A percentile compares a stretch with the other conserved stretches of the same genome.
These are phyloP conservation scores for Suillus americanus DNA, from an alignment of 768 basidiomycete genomes.

Conservation along the genomic window DNA sequence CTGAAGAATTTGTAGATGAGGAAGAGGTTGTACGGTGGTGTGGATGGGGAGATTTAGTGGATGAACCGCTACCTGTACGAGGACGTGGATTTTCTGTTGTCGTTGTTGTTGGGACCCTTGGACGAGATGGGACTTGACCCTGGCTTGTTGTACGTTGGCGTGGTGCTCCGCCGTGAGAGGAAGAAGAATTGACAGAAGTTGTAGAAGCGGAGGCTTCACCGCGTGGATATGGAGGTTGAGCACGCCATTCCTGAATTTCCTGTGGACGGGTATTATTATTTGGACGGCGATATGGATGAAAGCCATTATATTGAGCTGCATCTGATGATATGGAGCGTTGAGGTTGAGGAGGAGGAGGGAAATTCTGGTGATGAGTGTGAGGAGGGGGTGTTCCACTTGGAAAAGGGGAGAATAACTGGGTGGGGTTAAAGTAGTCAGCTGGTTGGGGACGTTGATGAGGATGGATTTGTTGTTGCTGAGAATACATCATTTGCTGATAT, in stretches of 20 bases:
- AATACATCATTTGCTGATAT: constrained; percentile 90
- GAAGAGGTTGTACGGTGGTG: constrained; percentile 34
- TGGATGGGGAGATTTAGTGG: constrained; percentile 22
- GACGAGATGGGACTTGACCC: constrained; percentile 58
- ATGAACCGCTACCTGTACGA: constrained; percentile 33
- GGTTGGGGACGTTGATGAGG: constrained; percentile 33
- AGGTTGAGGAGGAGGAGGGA: constrained; percentile 31
- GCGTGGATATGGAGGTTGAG: constrained; percentile 76
- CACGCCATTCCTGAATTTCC: constrained; percentile 48
- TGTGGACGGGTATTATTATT: constrained; percentile 26
- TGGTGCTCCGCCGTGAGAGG: constrained; percentile 39
- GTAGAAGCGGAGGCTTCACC: constrained; percentile 78
- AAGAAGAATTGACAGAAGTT: constrained; percentile 71
- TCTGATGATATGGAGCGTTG: constrained; percentile 38
- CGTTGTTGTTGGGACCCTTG: constrained; percentile 29
- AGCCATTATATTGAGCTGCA: constrained; percentile 48
- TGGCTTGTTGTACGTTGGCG: constrained; percentile 75
- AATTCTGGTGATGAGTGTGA: constrained; percentile 12
- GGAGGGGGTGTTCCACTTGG: constrained; percentile 72
- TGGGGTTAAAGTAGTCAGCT: constrained; percentile 59
- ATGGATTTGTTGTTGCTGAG: constrained; percentile 58
- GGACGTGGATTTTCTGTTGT: constrained; percentile 28
- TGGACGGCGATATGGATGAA: constrained; percentile 82
- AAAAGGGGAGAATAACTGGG: constrained; percentile 64
- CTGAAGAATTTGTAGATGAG: constrained; percentile 22